Conservation (phyloP, 768 basidiomycete genomes). For the Termitomyces sp. region DNA sequence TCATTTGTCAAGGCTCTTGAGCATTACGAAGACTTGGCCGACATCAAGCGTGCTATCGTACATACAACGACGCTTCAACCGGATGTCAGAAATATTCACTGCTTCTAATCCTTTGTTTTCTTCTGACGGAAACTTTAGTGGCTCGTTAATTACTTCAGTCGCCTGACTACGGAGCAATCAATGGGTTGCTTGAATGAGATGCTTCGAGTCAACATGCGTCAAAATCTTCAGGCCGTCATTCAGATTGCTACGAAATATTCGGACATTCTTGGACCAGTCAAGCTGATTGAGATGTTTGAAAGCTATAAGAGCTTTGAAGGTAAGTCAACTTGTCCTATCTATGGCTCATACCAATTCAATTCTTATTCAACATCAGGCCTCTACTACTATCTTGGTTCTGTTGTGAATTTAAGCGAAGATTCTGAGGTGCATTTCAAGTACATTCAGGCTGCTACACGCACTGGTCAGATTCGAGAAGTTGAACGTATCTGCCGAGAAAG, state of each 20-base stretch:
- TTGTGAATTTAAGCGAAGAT: slow-evolving; percentile 96
- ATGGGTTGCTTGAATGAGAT: slow-evolving; percentile 96
- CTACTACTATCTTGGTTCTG: slow-evolving; percentile 97
- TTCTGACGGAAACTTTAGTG: slow-evolving; percentile 47
- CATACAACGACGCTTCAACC: slow-evolving; percentile 82
- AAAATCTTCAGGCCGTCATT: slow-evolving; percentile 94
- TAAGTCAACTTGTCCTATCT: slow-evolving; percentile 21
- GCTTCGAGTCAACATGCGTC: slow-evolving; percentile 94
- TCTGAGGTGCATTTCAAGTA: slow-evolving; percentile 99
- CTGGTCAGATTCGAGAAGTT: slow-evolving; percentile 97
- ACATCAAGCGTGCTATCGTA: slow-evolving; percentile 97
- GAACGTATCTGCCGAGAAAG: slow-evolving; percentile 98
- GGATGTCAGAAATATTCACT: slow-evolving; percentile 52
- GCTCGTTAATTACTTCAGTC: slow-evolving; percentile 97
- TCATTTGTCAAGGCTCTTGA: slow-evolving; percentile 74
- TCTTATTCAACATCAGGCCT: slow-evolving; percentile 49
- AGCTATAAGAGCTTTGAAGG: slow-evolving; percentile 97
- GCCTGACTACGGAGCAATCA: slow-evolving; percentile 95
- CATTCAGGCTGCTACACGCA: slow-evolving; percentile 97
- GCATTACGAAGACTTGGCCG: slow-evolving; percentile 96
- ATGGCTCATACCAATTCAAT: neutral
- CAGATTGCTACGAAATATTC: slow-evolving; percentile 99
- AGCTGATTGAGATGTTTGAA: slow-evolving; percentile 98
- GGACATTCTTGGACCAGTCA: slow-evolving; percentile 94
- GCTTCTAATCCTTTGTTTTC: slow-evolving; percentile 4